A percentile compares a stretch with the other conserved stretches of the same genome.
Evolutionary conservation across 1,284 basidiomycete genomes (phyloP).

Genomic region (Cryptococcus sp.): DNA sequence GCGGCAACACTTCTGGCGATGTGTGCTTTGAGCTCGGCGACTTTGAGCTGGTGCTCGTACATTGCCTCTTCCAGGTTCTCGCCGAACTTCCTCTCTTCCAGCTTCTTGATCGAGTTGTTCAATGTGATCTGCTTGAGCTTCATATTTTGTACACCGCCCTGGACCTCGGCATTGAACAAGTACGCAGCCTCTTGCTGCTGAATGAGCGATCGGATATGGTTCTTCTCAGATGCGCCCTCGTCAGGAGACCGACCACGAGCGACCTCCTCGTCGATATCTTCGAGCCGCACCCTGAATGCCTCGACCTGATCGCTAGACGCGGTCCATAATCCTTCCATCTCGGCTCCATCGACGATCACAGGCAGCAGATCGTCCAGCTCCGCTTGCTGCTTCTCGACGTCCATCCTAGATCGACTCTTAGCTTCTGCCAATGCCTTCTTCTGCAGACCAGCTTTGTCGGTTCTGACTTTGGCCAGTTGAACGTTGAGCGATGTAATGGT

Average conservation of each 20-base stretch:
- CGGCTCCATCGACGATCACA: slow-evolving; percentile 75
- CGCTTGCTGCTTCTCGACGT: slow-evolving; percentile 67
- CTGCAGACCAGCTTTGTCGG: slow-evolving; percentile 40
- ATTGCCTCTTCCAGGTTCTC: slow-evolving; percentile 48
- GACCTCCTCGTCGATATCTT: slow-evolving; percentile 64
- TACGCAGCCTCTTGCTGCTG: slow-evolving; percentile 69
- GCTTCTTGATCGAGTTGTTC: slow-evolving; percentile 76
- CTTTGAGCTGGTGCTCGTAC: slow-evolving; percentile 18
- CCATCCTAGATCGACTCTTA: slow-evolving; percentile 66
- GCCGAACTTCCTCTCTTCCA: slow-evolving; percentile 75
- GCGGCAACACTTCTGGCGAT: slow-evolving; percentile 72
- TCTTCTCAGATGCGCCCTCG: slow-evolving; percentile 65
- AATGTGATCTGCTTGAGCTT: slow-evolving; percentile 77
- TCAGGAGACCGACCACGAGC: slow-evolving; percentile 43
- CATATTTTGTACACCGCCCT: slow-evolving; percentile 66
- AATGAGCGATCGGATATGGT: slow-evolving; percentile 68
- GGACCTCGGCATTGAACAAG: slow-evolving; percentile 64
- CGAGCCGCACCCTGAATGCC: slow-evolving; percentile 67
- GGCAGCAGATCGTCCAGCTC: slow-evolving; percentile 69
- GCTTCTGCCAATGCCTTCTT: slow-evolving; percentile 61
- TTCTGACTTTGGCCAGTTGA: slow-evolving; percentile 59
- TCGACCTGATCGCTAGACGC: slow-evolving; percentile 72
- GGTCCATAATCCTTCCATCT: slow-evolving; percentile 70
- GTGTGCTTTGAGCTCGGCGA: slow-evolving; percentile 16
- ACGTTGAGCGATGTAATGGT: slow-evolving; percentile 65